Conservation (phyloP, 2,329 filamentous ascomycete genomes). For the Colletotrichum tabaci region DNA sequence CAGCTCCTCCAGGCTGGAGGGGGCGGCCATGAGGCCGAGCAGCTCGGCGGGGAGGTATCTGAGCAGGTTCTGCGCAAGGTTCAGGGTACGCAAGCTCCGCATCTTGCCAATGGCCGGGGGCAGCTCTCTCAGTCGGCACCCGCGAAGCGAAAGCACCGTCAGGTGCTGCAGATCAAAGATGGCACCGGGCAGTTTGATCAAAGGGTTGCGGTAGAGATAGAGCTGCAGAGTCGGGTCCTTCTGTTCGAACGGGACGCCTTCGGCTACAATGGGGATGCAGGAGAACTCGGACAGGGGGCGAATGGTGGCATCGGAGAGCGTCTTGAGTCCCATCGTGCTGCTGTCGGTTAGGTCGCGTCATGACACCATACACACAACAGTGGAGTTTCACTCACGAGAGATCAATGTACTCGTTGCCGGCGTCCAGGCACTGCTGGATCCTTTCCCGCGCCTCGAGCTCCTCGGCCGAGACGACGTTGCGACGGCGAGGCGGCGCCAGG, state of each 20-base stretch:
- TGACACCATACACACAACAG: no score
- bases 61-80: constrained; percentile 76
- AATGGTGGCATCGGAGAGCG: constrained; percentile 70
- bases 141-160: constrained; percentile 76
- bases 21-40: constrained; percentile 66
- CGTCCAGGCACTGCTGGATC: constrained; percentile 70
- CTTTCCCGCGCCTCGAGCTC: constrained; percentile 62
- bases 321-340: constrained; percentile 63
- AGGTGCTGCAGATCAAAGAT: constrained; percentile 75
- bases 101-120: constrained; percentile 73
- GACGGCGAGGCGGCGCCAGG: constrained; percentile 46
- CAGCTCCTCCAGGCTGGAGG: constrained; percentile 65
- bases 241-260: constrained; percentile 72
- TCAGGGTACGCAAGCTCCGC: constrained; percentile 72
- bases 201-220: constrained; percentile 72
- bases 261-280: constrained; percentile 67
- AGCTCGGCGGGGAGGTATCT: constrained; percentile 75
- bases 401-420: constrained; percentile 72
- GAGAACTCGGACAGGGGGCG: constrained; percentile 69
- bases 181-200: constrained; percentile 70
- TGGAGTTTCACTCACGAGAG: constrained; percentile 65
- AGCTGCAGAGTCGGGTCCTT: constrained; percentile 73
- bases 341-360: constrained; percentile 22
- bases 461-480: constrained; percentile 52
- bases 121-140: constrained; percentile 73